Base-by-base conservation (phyloP, 1,139 yeast genomes). In the Pichia terricola region DNA sequence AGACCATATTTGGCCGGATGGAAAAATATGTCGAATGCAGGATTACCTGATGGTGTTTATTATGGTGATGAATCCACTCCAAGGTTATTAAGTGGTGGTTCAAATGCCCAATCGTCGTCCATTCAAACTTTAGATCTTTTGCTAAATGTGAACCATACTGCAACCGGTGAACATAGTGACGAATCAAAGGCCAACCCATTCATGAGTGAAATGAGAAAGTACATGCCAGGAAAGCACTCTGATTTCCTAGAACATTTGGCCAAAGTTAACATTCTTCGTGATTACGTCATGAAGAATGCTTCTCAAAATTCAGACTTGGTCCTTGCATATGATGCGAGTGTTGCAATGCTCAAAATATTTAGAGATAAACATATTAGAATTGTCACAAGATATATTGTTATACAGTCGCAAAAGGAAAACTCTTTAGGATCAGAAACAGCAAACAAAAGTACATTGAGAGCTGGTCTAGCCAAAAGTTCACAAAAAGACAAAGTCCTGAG, bases 1-100 rank as follows among this genome's bases (percentile, higher is more conserved):
- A 73, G 97, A 56, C 96, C 97, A 0, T 89, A 75, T 57, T 67
- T 89, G 48, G 96, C 96, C 0, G 97, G 96, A 1, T 89, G 96
- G 95, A 80, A 81, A 60, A 85, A 86, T 57, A 88, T 89, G 96
- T 77, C 75, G 25, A 89, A 79, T 49, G 88, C 83, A 1, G 96
- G 96, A 0, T 70, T 89, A 46, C 75, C 65, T 43, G 63, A 77
- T 46, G 96, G 96, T 1, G 80, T 88, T 1, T 65, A 71, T 40
- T 88, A 88, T 59, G 96, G 95, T 5, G 68, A 75, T 44, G 89
- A 83, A 49, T 54, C 63, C 1, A 63, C 56, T 26, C 81, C 79
- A 44, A 70, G 85, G 50, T 63, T 71, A 31, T 84, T 75, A 60
- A 72, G 95, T 5, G 97, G 97, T 27, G 97, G 97, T 0, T 85